Conservation (phyloP, 805 yeast genomes). For the Wickerhamomyces hampshirensis region DNA sequence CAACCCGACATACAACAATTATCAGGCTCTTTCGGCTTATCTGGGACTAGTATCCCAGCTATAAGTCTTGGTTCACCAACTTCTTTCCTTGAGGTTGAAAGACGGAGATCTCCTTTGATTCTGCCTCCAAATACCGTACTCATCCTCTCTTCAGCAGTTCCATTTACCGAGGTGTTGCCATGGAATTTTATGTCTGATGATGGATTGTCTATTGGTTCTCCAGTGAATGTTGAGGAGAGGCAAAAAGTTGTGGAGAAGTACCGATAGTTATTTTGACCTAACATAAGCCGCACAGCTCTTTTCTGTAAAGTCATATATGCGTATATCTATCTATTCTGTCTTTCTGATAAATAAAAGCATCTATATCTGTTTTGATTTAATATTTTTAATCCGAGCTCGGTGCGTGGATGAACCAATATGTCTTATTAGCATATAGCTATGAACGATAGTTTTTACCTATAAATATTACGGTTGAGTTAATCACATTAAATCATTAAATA, state of each 20-base stretch:
- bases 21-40: constrained; percentile 85
- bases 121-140: constrained; percentile 51
- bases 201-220: constrained; percentile 1
- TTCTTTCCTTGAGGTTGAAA: constrained; percentile 30
- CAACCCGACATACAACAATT: constrained; percentile 98
- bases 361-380: neutral
- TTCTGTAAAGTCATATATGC: neutral
- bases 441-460: too few relatives aligned
- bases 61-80: constrained; percentile 21
- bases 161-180: constrained; percentile 28
- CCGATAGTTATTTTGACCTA: neutral
- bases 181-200: constrained; percentile 12
- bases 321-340: too few relatives aligned
- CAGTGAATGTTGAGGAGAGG: neutral
- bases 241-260: neutral
- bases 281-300: too few relatives aligned
- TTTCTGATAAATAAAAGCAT: too few relatives aligned
- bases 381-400: neutral
- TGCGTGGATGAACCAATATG: too few relatives aligned
- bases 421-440: too few relatives aligned
- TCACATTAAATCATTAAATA: too few relatives aligned
- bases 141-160: constrained; percentile 44
- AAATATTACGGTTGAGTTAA: too few relatives aligned
- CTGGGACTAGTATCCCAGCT: constrained; percentile 75
- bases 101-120: constrained; percentile 46